A percentile compares a stretch with the other conserved stretches of the same genome.
Conservation (phyloP, 2,329 filamentous ascomycete species). For the Hymenoscyphus repandus region DNA sequence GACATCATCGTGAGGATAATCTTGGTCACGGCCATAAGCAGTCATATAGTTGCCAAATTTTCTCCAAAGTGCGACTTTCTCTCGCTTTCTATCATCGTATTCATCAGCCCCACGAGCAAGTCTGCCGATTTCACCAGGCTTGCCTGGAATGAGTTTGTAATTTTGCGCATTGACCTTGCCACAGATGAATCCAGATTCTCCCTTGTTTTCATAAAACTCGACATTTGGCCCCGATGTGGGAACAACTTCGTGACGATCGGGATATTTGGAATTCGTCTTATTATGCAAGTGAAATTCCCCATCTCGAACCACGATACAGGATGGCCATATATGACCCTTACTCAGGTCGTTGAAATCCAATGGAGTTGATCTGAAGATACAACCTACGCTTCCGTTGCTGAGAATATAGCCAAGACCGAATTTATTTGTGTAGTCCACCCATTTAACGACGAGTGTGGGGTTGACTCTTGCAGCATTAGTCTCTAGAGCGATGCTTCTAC, state of each 20-base stretch:
- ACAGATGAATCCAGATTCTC: constrained; percentile 55
- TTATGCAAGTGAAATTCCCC: constrained; percentile 67
- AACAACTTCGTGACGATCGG: constrained; percentile 54
- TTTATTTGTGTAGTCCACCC: constrained; percentile 87
- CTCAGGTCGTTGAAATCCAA: constrained; percentile 42
- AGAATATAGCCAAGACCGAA: constrained; percentile 81
- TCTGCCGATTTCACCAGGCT: constrained; percentile 56
- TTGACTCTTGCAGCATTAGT: constrained; percentile 49
- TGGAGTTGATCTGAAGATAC: constrained; percentile 51
- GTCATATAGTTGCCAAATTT: constrained; percentile 73
- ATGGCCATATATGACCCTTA: constrained; percentile 56
- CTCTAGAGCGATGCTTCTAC: constrained; percentile 57
- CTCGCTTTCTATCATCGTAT: constrained; percentile 60
- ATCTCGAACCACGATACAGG: constrained; percentile 65
- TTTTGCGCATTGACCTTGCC: constrained; percentile 60
- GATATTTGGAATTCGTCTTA: constrained; percentile 49
- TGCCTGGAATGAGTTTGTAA: constrained; percentile 50
- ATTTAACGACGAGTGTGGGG: constrained; percentile 66
- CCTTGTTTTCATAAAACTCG: constrained; percentile 70
- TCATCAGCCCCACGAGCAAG: constrained; percentile 58
- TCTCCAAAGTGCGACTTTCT: constrained; percentile 64
- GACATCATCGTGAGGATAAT: constrained; percentile 43
- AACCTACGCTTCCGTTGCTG: constrained; percentile 75
- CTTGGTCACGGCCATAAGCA: constrained; percentile 67
- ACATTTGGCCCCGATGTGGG: constrained; percentile 58